Evolutionary conservation across 441 rosid species (phyloP), one percentile per base, ranked within the genome.

Genomic region (Raphanus hybrid): DNA sequence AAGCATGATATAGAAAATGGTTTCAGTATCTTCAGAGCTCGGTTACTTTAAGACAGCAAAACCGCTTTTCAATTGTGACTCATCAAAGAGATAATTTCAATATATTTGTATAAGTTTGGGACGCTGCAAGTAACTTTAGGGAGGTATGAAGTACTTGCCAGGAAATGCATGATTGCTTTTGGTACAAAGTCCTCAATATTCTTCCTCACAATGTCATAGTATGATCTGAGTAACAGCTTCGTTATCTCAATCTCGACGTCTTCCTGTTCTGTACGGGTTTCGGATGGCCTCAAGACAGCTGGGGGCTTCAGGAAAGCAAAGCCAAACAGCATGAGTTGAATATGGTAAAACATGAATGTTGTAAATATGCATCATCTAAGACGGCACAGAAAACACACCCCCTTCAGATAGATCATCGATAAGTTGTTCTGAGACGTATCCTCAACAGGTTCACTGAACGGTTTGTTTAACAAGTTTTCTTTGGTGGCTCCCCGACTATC

Each of bases 81-180:
- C n/a, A 11, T 41, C 48, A 41, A 9, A 9, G 48, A 41, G 48
- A 9, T 7, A 41, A 37, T 37, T 37, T 16, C 50, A 37, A 45
- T 16, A 77, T 54, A 41, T 37, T 58, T 29, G 63, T 32, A 35
- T 15, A n/a, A 45, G 37, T 67, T 43, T 54, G 34, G 5, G 26
- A 23, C 26, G 26, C 26, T 23, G 26, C 26, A 23, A 23, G 26
- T 23, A 23, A 23, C 26, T 23, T 23, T 23, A 23, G 26, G 34
- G 34, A 29, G 34, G 34, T 29, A 29, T 29, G 26, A 9, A 43
- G 55, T 60, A 68, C 75, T 86, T 84, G 79, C 95, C 92, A 90
- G 84, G 81, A 88, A 88, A 75, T 89, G 92, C 90, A 90, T 90
- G 74, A 90, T 90, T 67, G 95, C 90, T 82, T 90, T 90, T 8